These are phyloP conservation scores for Eucalyptus sp. DNA, from an alignment of 345 rosid genomes.

Conservation along the genomic window DNA sequence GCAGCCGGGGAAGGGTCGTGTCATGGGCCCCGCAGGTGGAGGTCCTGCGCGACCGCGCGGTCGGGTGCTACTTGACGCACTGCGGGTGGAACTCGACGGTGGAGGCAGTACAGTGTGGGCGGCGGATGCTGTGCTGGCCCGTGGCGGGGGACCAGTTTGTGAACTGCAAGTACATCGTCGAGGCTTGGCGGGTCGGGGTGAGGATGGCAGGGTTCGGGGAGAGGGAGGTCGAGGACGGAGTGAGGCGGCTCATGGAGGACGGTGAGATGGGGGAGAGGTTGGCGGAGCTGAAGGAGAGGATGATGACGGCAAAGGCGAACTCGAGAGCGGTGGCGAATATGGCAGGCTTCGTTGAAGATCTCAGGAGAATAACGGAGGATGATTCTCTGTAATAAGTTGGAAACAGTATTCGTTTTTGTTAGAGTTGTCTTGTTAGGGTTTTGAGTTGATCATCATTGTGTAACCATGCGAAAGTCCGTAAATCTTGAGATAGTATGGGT, in stretches of 20 bases:
- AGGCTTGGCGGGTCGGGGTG: not conserved
- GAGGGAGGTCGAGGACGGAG: constrained; percentile 8
- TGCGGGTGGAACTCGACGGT: constrained; percentile 89
- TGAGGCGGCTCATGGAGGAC: constrained; percentile 36
- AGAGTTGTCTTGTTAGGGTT: not conserved
- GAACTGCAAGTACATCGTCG: constrained; percentile 29
- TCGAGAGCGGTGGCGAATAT: constrained; percentile 4
- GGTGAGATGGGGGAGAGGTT: constrained; percentile 25
- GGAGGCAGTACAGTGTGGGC: constrained; percentile 44
- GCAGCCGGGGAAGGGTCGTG: constrained; percentile 35
- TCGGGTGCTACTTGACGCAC: constrained; percentile 56
- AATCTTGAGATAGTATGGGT: not conserved
- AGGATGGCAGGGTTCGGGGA: not conserved
- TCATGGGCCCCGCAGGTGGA: constrained; percentile 68
- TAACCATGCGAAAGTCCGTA: not conserved
- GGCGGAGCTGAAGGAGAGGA: constrained; percentile 17
- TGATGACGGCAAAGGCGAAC: constrained; percentile 23
- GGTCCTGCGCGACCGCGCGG: constrained; percentile 33
- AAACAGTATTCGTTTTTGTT: not conserved
- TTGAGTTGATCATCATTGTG: not conserved
- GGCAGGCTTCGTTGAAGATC: constrained; percentile 8
- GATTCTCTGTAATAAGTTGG: not conserved
- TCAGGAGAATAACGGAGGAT: not conserved
- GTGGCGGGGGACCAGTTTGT: constrained; percentile 78
- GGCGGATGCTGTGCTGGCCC: constrained; percentile 53